Base-by-base conservation (phyloP, 352 stramenopile species). In the Globisporangium megalacanthum region DNA sequence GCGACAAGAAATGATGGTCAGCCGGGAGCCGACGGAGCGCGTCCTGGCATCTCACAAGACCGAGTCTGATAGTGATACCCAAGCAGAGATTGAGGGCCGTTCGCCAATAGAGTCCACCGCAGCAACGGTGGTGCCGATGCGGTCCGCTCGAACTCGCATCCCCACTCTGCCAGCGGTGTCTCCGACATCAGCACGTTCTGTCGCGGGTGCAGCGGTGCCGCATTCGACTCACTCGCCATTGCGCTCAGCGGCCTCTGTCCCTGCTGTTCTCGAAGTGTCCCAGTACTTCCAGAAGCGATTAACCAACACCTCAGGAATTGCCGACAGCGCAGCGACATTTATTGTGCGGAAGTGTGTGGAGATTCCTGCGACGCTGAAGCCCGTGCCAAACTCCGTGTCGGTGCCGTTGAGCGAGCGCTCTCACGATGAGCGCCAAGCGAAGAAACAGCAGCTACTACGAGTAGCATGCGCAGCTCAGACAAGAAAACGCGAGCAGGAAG, bases 301-400 rank as follows among this genome's bases (percentile, higher is more conserved):
- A n/a, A n/a, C 48, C 15, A 51, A 31, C 14, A n/a, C 25, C 3
- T n/a, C 19, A 17, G 8, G 19, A 37, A 42, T 25, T 1, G 33
- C 4, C 15, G 44, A 13, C 33, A 14, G 8, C 6, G 15, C 29
- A 14, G 1, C 10, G 4, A 0, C 5, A 3, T 14, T n/a, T 17
- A 58, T 58, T 49, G 41, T 58, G 29, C 52, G 52, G 25, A 58
- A 58, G 20, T 22, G 52, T 44, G 41, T 58, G 41, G 41, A 31
- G n/a, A 29, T 36, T 15, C 29, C 11, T 1, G 33, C 25, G 25
- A 29, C 4, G 25, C 25, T 29, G 25, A 29, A 29, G 25, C 25
- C 25, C 2, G 13, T 20, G 8, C 13, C 25, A 20, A 15, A 39
- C 3, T 13, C 9, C 7, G n/a, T 11, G 15, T 6, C 11, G 2